Base-by-base conservation (phyloP, 1,284 basidiomycete genomes). In the Hypsizygus ulmarius region DNA sequence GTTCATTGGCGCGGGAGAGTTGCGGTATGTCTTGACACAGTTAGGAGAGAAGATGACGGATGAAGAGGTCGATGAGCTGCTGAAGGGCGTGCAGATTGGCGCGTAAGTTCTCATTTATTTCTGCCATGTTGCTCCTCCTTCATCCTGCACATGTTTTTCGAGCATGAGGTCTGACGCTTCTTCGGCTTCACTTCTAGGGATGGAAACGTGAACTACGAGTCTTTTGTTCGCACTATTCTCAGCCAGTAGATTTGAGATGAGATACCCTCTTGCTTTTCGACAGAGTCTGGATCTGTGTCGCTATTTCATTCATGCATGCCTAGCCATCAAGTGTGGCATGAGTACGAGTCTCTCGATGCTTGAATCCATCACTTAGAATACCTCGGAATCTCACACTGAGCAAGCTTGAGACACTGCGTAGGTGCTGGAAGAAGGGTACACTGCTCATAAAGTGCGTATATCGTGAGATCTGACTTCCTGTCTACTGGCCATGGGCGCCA, bases 31-130 rank as follows among this genome's bases (percentile, higher is more conserved):
- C 34, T 80, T 98, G 36, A 98, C 95, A 11, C 92, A 93, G 64
- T 79, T 98, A 3, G 95, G 95, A 12, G 95, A 98, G 79, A 97
- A 98, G 79, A 93, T 99, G 88, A 75, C 85, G 15, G 94, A 98
- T 64, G 93, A 96, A 57, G 96, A 99, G 72, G 96, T 98, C 15
- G 96, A 99, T 65, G 97, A 99, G 72, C 75, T 99, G 58, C 78
- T 99, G 62, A 98, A 98, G 72, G 94, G 94, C 39, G 89, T 93
- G 12, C 89, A 92, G 69, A 81, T 95, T 53, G 89, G 90, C 64
- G 70, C 81, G 90, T 93, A 58, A 70, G 87, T 59, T 12, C n/a
- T n/a, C 29, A 33, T 27, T 15, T 14, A 14, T 34, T 43, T 11
- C 27, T 18, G 30, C 28, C 32, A 9, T 28, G 14, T 14, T 28